Conservation (phyloP, 345 rosid species). For the Streptanthus diversifolius region DNA sequence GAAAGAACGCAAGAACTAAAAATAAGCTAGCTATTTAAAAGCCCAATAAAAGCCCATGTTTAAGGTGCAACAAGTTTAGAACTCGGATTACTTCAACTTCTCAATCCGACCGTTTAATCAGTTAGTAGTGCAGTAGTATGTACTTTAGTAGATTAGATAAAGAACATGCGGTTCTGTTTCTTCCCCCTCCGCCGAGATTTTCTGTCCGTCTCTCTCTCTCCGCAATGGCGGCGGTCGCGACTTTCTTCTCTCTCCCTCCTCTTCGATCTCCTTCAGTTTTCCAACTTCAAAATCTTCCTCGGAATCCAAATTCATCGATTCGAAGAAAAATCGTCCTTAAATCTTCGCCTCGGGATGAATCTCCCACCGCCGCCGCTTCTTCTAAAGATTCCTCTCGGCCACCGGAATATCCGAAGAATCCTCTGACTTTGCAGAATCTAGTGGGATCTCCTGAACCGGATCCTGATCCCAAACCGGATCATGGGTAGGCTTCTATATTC, state of each 20-base stretch:
- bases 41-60: background rate
- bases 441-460: conserved; percentile 17
- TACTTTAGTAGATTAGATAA: conserved; percentile 13
- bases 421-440: conserved; percentile 11
- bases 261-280: conserved; percentile 9
- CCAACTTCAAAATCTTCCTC: background rate
- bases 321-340: conserved; percentile 28
- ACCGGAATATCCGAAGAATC: background rate
- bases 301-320: conserved; percentile 20
- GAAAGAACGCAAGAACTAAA: too few relatives aligned
- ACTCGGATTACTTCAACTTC: background rate
- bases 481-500: conserved; percentile 31
- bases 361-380: conserved; percentile 18
- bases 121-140: background rate
- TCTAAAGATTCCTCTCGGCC: conserved; percentile 27
- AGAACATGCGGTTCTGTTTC: conserved; percentile 29
- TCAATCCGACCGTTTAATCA: conserved; percentile 28
- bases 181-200: conserved; percentile 20
- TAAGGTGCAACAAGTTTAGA: background rate
- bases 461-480: conserved; percentile 21
- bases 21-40: background rate
- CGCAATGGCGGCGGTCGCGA: conserved; percentile 39
- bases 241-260: conserved; percentile 33
- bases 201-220: conserved; percentile 6
- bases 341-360: conserved; percentile 37